Base-by-base conservation (phyloP, 2,329 filamentous ascomycete genomes). In the Acrocalymma vagum region DNA sequence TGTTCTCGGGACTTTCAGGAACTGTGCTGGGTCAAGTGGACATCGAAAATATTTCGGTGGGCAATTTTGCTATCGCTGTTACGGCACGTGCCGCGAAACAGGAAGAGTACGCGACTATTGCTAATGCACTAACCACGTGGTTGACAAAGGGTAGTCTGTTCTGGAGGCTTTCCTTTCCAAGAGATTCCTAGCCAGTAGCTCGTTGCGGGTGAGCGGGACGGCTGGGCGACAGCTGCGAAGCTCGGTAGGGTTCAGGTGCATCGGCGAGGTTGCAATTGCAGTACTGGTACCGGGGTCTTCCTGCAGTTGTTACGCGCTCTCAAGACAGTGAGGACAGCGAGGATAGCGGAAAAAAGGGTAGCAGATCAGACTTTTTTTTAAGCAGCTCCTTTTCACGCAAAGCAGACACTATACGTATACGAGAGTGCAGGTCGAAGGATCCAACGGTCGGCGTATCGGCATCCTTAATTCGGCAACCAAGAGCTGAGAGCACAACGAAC, bases 371-470 rank as follows among this genome's bases (percentile, higher is more conserved):
- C 17, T 20, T 15, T 7, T 22, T 27, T 24, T 28, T 10, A 5
- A 15, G 34, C 38, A 28, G 8, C 26, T 51, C 27, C 25, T 31
- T 39, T 48, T 48, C 39, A 33, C 45, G 42, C 40, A 47, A 26
- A n/a, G n/a, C n/a, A n/a, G n/a, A n/a, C n/a, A n/a, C n/a, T n/a
- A n/a, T n/a, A n/a, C n/a, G n/a, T n/a, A n/a, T n/a, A n/a, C n/a
- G n/a, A n/a, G n/a, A n/a, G n/a, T n/a, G n/a, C n/a, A n/a, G n/a
- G n/a, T n/a, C n/a, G n/a, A n/a, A n/a, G n/a, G n/a, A 28, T 26
- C 28, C 32, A 25, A 31, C 22, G 23, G 34, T 51, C 48, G 54
- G 50, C 49, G 39, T 31, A 37, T 45, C 50, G 45, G 56, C 42
- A 58, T 33, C 36, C 30, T 45, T 42, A 37, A 38, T 36, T 42